A percentile compares a stretch with the other conserved stretches of the same genome.
phyloP scores from a whole-genome alignment of 129 eudicot species.

The Arctium minus region DNA sequence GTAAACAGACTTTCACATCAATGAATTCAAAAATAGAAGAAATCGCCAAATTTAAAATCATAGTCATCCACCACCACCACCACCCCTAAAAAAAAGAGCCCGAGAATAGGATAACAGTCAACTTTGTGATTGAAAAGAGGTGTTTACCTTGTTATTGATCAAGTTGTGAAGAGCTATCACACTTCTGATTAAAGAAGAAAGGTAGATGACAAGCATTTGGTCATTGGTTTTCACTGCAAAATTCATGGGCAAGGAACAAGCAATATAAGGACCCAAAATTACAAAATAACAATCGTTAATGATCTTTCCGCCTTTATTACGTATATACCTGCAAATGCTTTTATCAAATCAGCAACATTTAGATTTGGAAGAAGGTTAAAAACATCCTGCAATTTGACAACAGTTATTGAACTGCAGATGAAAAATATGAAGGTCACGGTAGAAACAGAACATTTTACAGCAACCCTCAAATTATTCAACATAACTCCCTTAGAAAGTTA shows the following conservation, averaged over 20 bases:
- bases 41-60: not conserved
- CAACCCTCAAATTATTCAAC: not conserved
- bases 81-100: no score
- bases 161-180: constrained; percentile 94
- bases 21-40: not conserved
- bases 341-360: constrained; percentile 76
- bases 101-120: no score
- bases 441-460: not conserved
- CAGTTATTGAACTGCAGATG: not conserved
- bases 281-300: not conserved
- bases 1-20: not conserved
- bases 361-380: constrained; percentile 93
- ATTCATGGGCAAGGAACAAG: not conserved
- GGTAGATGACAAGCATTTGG: constrained; percentile 94
- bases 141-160: constrained; percentile 86
- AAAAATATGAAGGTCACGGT: not conserved
- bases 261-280: not conserved
- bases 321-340: constrained; percentile 80
- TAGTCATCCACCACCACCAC: no score
- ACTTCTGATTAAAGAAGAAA: constrained; percentile 91
- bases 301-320: not conserved
- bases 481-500: not conserved
- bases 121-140: not conserved
- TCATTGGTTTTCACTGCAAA: constrained; percentile 93
- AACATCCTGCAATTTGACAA: constrained; percentile 65